These are phyloP conservation scores for Ascochyta lentis DNA, from an alignment of 2,329 filamentous ascomycete genomes.

Conservation along the genomic window DNA sequence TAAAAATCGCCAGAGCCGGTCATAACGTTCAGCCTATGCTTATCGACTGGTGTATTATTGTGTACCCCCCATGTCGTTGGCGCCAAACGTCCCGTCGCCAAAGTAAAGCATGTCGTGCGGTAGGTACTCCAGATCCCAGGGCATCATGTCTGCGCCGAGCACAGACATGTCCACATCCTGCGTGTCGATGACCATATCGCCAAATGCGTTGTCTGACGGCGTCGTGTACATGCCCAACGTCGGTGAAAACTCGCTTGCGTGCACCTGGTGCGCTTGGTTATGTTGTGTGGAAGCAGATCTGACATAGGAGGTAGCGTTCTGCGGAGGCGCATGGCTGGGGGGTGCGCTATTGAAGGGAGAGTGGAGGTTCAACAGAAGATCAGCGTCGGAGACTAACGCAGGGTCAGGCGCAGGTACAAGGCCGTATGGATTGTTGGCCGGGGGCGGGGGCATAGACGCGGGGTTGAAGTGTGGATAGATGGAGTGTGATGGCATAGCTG, in stretches of 20 bases:
- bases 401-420: constrained; percentile 36
- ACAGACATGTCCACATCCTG: constrained; percentile 78
- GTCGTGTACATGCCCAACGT: constrained; percentile 35
- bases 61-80: constrained; percentile 6
- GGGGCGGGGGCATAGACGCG: constrained; percentile 43
- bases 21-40: neutral
- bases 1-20: neutral
- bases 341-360: constrained; percentile 51
- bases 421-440: constrained; percentile 30
- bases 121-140: constrained; percentile 74
- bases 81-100: constrained; percentile 25
- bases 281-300: constrained; percentile 25
- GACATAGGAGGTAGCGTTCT: constrained; percentile 27
- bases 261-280: constrained; percentile 14
- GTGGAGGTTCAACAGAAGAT: constrained; percentile 59
- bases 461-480: constrained; percentile 35
- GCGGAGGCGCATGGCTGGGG: constrained; percentile 25
- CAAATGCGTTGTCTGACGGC: constrained; percentile 43
- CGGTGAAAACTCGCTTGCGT: constrained; percentile 28
- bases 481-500: constrained; percentile 31
- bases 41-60: neutral
- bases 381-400: constrained; percentile 53
- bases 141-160: constrained; percentile 72
- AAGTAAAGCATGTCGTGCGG: constrained; percentile 67
- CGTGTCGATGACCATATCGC: constrained; percentile 73